phyloP scores from a whole-genome alignment of 2,329 filamentous ascomycete genomes.

The Aureobasidium sp. region DNA sequence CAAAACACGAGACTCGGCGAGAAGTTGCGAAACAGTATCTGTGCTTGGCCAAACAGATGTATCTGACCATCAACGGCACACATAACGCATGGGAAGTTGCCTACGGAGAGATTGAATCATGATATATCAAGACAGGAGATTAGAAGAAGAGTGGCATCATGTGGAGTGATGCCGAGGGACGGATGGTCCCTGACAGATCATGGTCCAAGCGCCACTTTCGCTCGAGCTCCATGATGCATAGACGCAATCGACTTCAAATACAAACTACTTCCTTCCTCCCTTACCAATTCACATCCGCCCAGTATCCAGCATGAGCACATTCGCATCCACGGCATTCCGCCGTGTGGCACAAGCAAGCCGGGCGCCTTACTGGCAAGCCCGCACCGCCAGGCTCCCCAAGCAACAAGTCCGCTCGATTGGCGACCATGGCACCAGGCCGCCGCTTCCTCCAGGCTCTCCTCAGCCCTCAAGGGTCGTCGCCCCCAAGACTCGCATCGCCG shows the following conservation, averaged over 20 bases:
- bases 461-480: slow-evolving; percentile 32
- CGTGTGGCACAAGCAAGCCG: slow-evolving; percentile 16
- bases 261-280: not conserved
- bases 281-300: not conserved
- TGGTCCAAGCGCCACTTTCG: slow-evolving; percentile 6
- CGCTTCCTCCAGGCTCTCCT: slow-evolving; percentile 19
- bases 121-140: not conserved
- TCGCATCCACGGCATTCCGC: slow-evolving; percentile 20
- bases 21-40: not conserved
- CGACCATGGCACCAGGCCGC: slow-evolving; percentile 20
- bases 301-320: slow-evolving; percentile 10
- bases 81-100: not conserved
- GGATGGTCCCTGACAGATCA: slow-evolving; percentile 5
- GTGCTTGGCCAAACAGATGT: not conserved
- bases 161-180: slow-evolving; percentile 3
- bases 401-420: slow-evolving; percentile 18
- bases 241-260: slow-evolving; percentile 10
- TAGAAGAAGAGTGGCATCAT: not conserved
- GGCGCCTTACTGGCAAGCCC: slow-evolving; percentile 14
- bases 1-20: not conserved
- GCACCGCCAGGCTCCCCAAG: slow-evolving; percentile 14
- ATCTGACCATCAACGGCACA: slow-evolving; percentile 3
- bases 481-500: slow-evolving; percentile 48
- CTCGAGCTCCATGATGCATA: slow-evolving; percentile 11
- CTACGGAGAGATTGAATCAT: not conserved